phyloP scores from a whole-genome alignment of 805 yeast genomes.

The Candida peoriensis region DNA sequence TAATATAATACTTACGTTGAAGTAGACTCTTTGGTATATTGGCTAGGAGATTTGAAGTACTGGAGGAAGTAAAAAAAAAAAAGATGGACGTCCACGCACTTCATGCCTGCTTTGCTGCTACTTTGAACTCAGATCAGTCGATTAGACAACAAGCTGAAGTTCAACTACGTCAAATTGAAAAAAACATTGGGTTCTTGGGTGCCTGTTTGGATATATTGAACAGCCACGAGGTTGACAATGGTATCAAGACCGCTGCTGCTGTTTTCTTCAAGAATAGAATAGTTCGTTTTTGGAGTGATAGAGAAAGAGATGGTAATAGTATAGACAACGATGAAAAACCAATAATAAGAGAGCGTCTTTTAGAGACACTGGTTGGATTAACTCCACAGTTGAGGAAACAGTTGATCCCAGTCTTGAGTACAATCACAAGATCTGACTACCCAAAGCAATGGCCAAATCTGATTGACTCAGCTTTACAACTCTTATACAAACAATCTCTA shows the following conservation, averaged over 20 bases:
- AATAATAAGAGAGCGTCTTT: slow-evolving; percentile 60
- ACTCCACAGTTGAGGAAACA: slow-evolving; percentile 36
- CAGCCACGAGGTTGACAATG: slow-evolving; percentile 43
- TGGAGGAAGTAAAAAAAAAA: no score
- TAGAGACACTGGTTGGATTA: slow-evolving; percentile 55
- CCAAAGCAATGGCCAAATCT: slow-evolving; percentile 53
- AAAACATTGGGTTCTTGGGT: slow-evolving; percentile 66
- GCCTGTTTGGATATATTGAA: slow-evolving; percentile 76
- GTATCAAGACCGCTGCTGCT: slow-evolving; percentile 67
- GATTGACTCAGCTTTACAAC: slow-evolving; percentile 37
- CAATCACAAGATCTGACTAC: slow-evolving; percentile 46
- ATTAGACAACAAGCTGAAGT: slow-evolving; percentile 66
- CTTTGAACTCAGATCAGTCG: slow-evolving; percentile 61
- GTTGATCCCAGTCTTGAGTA: slow-evolving; percentile 46
- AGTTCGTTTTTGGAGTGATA: slow-evolving; percentile 51
- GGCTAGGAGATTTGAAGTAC: not conserved
- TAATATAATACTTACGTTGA: no score
- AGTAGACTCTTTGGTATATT: no score
- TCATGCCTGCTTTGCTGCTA: slow-evolving; percentile 73
- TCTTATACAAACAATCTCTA: slow-evolving; percentile 41
- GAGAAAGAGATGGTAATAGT: slow-evolving; percentile 23
- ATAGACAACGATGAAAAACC: slow-evolving; percentile 74
- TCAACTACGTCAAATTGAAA: slow-evolving; percentile 53
- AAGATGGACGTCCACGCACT: slow-evolving; percentile 65
- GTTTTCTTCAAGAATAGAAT: slow-evolving; percentile 78